Evolutionary conservation across 164 flowering plant genomes (phyloP), one percentile per base, ranked within the genome.

Genomic region (Chimonanthus praecox): DNA sequence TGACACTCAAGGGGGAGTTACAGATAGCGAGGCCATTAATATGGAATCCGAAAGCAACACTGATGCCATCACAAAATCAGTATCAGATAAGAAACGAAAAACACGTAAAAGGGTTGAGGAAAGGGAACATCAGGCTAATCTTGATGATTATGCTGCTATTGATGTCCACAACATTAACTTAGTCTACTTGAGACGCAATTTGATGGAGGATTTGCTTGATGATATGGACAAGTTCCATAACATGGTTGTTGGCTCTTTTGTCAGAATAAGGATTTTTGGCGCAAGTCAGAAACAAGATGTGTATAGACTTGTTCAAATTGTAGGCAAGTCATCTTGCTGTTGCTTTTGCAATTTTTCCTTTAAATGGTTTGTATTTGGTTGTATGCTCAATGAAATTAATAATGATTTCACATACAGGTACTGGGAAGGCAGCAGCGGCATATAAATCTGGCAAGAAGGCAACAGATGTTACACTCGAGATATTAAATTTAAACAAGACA

Each of bases 291-390:
- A 89, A 81, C 98, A 95, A 79, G 99, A 95, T 78, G 81, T 92
- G 79, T 89, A 95, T 83, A 86, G 99, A 85, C 92, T 95, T 68
- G 99, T 95, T 60, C 98, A 89, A 87, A 91, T 95, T 79, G 82
- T 88, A 71, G 97, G 99, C 93, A 88, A 77, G 49, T 77, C n/a
- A 62, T 69, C 73, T 58, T 49, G 64, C 63, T 9, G 11, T 21
- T 33, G 15, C 33, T 13, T 44, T 60, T 45, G 18, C 64, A 18
- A 13, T 62, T 49, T 61, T 44, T 71, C 49, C 49, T 47, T 54
- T 43, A 13, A 51, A 10, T 58, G 16, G 16, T 13, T 10, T 73
- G 47, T 46, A 72, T 67, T 73, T 18, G 1, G 47, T 3, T 67
- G 15, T 68, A 44, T 5, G 20, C 49, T 44, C 15, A 9, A 13